Base-by-base conservation (phyloP, 192 early-diverging fungal species). In the Backusella tuberculispora region DNA sequence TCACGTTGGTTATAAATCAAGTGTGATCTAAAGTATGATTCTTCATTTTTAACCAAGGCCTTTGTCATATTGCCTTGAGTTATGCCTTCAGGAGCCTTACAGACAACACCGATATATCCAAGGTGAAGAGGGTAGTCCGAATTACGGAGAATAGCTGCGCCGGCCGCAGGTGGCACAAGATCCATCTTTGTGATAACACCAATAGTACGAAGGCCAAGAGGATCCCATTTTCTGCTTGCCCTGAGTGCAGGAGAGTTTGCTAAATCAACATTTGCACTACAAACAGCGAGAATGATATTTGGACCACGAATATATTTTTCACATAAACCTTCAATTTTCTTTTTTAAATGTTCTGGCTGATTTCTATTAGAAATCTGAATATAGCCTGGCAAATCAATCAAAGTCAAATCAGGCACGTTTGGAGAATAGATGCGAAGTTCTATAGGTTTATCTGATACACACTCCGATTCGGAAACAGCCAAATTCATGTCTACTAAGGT, bases 51-150 rank as follows among this genome's bases (percentile, higher is more conserved):
- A 37, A 90, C 84, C 14, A 90, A 75, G 5, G 87, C 84, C 42
- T 81, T 80, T 10, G 83, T 87, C 79, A 85, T 87, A 40, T 85
- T 86, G 46, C 80, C 83, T 14, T 74, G 47, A 44, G 42, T 45
- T 12, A 38, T 56, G 45, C 72, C 74, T 17, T 74, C 60, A 0
- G 85, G 83, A 10, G 90, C 85, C 80, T 93, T 95, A 83, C 95
- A 95, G 9, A 98, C 95, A 8, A 99, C 96, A 41, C 98, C 98
- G 77, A 99, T 92, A 77, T 99, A 99, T 12, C 98, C 98, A 17
- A 98, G 83, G 50, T 95, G 91, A 34, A 99, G 80, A 42, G 98
- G 96, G 77, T 98, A 99, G 74, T 99, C 95, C 68, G 90, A 88
- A 63, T 98, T 97, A 40, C 88, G 88, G 40, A 99, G 87, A 78